Base-by-base conservation (phyloP, 768 basidiomycete species). In the Tricholoma matsutake region DNA sequence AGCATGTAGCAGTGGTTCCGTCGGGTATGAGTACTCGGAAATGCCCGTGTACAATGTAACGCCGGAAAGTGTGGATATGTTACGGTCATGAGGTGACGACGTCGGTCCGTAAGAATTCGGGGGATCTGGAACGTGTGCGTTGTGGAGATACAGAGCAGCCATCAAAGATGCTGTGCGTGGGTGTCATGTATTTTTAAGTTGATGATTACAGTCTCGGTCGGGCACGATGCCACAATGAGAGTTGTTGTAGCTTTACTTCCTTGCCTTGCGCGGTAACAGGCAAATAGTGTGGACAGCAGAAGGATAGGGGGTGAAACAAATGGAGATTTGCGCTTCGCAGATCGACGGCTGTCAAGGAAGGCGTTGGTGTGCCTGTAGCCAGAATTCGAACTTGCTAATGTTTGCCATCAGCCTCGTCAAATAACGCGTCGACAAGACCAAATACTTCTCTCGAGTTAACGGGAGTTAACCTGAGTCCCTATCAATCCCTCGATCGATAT, bases 71-170 rank as follows among this genome's bases (percentile, higher is more conserved):
- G 75, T 73, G 2, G 78, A 79, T 6, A 71, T 64, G 63, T 73
- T 73, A 56, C 79, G 78, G 6, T 79, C 79, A 64, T 84, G 84
- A 22, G 75, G 72, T 20, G 79, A 78, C 60, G 75, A 75, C 34
- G 72, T 72, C 29, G 76, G 41, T 54, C 39, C 54, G 29, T 20
- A 63, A 64, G 63, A 53, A 41, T 70, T 69, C 49, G 69, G 57
- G 16, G 68, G 57, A 43, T 79, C 78, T 32, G 76, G 71, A 52
- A 76, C 63, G 70, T 82, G 81, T 32, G 81, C 76, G 66, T 84
- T 81, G 71, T 87, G 86, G 55, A 86, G 78, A 69, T 82, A 80
- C 56, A 86, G 70, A 56, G 83, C 84, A 58, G 85, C 81, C 87
- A 89, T 89, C 59, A 67, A 54, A 63, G 52, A 20, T 55, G 60